Evolutionary conservation across 2,329 filamentous ascomycete species (phyloP).

Genomic region (Penicillium sp.): DNA sequence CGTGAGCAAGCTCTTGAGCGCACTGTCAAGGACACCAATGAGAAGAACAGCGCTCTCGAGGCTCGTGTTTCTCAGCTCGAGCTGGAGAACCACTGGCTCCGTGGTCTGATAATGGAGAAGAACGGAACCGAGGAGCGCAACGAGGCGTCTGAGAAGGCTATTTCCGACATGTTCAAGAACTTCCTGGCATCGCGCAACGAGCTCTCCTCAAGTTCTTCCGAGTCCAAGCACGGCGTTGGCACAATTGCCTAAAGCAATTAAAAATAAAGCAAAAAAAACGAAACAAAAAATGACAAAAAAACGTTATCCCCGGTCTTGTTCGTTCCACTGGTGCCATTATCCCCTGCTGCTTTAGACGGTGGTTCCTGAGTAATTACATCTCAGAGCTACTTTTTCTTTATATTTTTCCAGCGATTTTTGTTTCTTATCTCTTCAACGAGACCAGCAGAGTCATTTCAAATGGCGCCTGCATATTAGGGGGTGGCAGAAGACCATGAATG

Average conservation of each 20-base stretch:
- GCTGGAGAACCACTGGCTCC: slow-evolving; percentile 80
- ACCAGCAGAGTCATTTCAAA: slow-evolving; percentile 8
- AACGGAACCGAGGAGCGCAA: slow-evolving; percentile 49
- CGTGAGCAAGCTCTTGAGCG: slow-evolving; percentile 82
- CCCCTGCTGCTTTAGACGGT: slow-evolving; percentile 14
- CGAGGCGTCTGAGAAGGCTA: slow-evolving; percentile 47
- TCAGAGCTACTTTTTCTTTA: slow-evolving; percentile 19
- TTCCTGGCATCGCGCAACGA: slow-evolving; percentile 40
- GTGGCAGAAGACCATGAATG: slow-evolving; percentile 19
- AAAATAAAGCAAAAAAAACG: slow-evolving; percentile 14
- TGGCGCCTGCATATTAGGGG: slow-evolving; percentile 14
- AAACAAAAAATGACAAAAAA: slow-evolving; percentile 9
- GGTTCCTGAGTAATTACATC: neutral
- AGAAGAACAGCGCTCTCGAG: slow-evolving; percentile 76
- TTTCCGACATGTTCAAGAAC: slow-evolving; percentile 43
- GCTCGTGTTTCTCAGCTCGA: slow-evolving; percentile 72
- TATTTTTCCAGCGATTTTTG: slow-evolving; percentile 18
- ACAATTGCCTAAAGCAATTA: slow-evolving; percentile 24
- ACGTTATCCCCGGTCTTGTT: slow-evolving; percentile 11
- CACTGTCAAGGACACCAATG: slow-evolving; percentile 77
- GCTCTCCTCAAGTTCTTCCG: slow-evolving; percentile 28
- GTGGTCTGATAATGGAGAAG: slow-evolving; percentile 79
- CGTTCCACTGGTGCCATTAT: slow-evolving; percentile 8
- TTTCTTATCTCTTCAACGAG: slow-evolving; percentile 1
- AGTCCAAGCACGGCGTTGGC: slow-evolving; percentile 36